These are phyloP conservation scores for Fagopyrum tataricum DNA, from an alignment of 148 eudicot species.

Conservation along the genomic window DNA sequence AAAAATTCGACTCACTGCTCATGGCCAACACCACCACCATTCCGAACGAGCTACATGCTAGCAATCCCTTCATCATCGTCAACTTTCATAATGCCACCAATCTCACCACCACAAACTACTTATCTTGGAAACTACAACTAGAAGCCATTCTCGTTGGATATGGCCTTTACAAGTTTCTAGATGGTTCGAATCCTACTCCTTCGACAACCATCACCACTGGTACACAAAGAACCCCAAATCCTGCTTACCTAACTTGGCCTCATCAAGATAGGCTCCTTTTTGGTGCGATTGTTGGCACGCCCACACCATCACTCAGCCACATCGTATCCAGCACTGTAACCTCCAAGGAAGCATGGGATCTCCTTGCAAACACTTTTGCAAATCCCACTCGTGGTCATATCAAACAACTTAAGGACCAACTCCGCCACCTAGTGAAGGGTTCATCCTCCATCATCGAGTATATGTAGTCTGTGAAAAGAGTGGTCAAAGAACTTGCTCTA, in stretches of 20 bases:
- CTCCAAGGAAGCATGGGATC: neutral
- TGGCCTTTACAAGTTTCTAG: neutral
- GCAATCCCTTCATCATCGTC: neutral
- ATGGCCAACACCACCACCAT: no score
- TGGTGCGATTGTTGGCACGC: constrained; percentile 12
- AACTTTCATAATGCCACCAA: no score
- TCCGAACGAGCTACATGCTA: no score
- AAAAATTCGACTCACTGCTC: no score
- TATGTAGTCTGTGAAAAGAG: neutral
- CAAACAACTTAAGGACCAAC: constrained; percentile 10
- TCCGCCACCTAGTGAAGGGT: neutral
- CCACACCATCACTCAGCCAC: neutral
- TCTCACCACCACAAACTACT: neutral
- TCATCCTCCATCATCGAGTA: neutral
- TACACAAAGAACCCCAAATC: neutral
- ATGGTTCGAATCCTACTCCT: neutral
- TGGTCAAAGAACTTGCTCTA: neutral
- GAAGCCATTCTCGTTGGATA: neutral
- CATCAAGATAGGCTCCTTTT: neutral
- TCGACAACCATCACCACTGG: no score
- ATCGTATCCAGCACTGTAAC: neutral
- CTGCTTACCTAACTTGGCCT: constrained; percentile 4
- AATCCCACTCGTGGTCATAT: constrained; percentile 14
- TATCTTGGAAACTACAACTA: neutral
- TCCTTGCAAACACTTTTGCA: neutral